Base-by-base conservation (phyloP, 2,329 filamentous ascomycete species). In the Neophaeococcomyces aloes region DNA sequence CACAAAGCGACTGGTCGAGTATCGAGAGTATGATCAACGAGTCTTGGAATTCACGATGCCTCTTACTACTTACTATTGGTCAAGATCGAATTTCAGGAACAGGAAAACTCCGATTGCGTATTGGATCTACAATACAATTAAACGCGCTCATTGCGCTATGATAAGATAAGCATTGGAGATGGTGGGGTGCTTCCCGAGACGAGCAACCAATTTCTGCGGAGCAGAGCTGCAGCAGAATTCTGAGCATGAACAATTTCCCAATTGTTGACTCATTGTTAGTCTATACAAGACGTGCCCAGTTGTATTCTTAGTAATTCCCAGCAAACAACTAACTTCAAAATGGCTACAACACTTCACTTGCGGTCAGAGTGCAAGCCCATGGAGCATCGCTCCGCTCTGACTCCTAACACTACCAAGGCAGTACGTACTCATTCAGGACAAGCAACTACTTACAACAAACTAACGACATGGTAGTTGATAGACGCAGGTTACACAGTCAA, bases 401-500 rank as follows among this genome's bases (percentile, higher is more conserved):
- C 37, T 29, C 33, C 41, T 3, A 44, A n/a, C n/a, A 37, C 41
- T 4, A 45, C 30, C 29, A 45, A 35, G 25, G 43, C 43, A 25
- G 35, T 45, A 34, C 19, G 30, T 38, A 10, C 31, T 11, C 7
- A 23, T 10, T n/a, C n/a, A n/a, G n/a, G n/a, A n/a, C 10, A 5
- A 15, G 7, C 40, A 4, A 5, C 15, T 36, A 13, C 7, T 3
- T n/a, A 17, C 13, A 5, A 14, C 18, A 21, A 7, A 74, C 66
- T 46, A 65, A 68, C 37, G 65, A 65, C n/a, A 74, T 70, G 31
- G 63, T 69, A 70, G 41, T 72, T 86, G 42, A 66, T 84, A 42
- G 73, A 83, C 50, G 79, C 79, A 31, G 81, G 81, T 48, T 86
- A 84, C 61, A 69, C 70, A 18, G 72, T 86, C 54, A 74, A 74